These are phyloP conservation scores for Solanum corneliomulleri DNA, from an alignment of 257 asterid species.

Conservation along the genomic window DNA sequence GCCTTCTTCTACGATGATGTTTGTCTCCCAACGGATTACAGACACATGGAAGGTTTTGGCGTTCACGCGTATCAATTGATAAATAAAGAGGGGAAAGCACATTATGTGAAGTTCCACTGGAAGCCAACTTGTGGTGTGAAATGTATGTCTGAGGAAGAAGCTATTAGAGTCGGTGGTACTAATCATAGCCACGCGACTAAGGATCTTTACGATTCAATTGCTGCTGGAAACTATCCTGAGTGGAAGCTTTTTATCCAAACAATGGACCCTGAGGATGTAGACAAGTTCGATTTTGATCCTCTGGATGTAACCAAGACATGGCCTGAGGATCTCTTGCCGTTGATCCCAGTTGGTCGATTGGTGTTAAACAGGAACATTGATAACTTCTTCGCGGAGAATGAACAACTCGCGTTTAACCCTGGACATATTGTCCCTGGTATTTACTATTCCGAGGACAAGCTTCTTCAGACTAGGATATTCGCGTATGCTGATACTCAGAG, in stretches of 20 bases:
- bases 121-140: slow-evolving; percentile 1
- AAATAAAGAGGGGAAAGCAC: background rate
- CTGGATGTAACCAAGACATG: background rate
- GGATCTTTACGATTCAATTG: background rate
- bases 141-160: background rate
- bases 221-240: background rate
- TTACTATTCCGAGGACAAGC: slow-evolving; percentile 55
- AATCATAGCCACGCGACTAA: background rate
- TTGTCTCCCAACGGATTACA: background rate
- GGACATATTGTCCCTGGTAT: slow-evolving; percentile 53
- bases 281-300: background rate
- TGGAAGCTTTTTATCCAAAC: background rate
- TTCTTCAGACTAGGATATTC: slow-evolving; percentile 56
- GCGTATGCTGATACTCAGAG: slow-evolving; percentile 69
- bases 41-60: background rate
- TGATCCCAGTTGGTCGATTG: background rate
- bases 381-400: slow-evolving; percentile 58
- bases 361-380: background rate
- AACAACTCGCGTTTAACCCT: slow-evolving; percentile 63
- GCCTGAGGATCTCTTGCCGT: slow-evolving; percentile 1
- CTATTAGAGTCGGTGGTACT: background rate
- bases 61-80: background rate
- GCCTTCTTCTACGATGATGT: slow-evolving; percentile 5
- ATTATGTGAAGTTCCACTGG: background rate
- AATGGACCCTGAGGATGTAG: background rate